Evolutionary conservation across 2,329 filamentous ascomycete genomes (phyloP).

Genomic region (Beauveria asiatica): DNA sequence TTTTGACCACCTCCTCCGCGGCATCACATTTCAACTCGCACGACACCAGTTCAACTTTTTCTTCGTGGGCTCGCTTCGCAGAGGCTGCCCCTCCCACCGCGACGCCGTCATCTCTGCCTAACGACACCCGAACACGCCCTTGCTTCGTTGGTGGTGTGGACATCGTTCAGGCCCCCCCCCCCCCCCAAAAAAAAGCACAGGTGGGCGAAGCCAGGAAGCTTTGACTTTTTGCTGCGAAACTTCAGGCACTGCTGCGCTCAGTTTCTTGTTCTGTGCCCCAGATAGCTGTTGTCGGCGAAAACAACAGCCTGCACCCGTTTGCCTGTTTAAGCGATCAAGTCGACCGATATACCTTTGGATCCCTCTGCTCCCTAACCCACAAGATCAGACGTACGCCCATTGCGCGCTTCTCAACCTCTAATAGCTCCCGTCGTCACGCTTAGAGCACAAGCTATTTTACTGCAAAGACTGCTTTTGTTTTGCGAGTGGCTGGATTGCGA

Average conservation of each 20-base stretch:
- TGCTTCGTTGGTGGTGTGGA: slow-evolving; percentile 9
- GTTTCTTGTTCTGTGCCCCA: background rate
- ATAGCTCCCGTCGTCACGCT: background rate
- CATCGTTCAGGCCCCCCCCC: background rate
- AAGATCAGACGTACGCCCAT: background rate
- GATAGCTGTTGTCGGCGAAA: background rate
- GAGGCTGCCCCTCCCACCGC: background rate
- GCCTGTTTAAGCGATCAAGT: background rate
- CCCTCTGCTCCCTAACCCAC: background rate
- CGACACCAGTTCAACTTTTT: background rate
- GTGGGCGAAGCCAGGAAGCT: background rate
- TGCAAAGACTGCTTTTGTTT: background rate
- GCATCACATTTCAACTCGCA: background rate
- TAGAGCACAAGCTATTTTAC: background rate
- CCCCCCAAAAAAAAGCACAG: background rate
- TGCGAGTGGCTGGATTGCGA: background rate
- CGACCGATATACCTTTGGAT: background rate
- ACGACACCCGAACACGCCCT: background rate
- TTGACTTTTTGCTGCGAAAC: background rate
- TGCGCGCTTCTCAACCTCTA: background rate
- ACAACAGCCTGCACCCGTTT: background rate
- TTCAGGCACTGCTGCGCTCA: background rate
- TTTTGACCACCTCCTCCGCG: background rate
- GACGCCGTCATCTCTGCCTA: background rate
- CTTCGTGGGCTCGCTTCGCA: background rate